Conservation (phyloP, 2,329 filamentous ascomycete species). For the Pezicula carpinea region DNA sequence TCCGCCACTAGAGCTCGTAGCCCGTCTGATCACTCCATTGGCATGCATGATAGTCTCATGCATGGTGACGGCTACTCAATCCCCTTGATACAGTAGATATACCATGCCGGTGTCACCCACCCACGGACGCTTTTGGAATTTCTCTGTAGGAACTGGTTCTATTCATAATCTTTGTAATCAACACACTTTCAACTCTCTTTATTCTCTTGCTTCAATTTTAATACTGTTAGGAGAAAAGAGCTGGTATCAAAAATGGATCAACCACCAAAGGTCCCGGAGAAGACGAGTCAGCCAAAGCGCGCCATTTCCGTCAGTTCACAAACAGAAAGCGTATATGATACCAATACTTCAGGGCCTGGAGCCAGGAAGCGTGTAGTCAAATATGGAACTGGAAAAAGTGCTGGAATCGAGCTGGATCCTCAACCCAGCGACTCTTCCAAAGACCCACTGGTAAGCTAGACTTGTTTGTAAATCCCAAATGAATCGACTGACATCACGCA, state of each 20-base stretch:
- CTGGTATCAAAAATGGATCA: background rate
- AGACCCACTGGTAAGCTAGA: constrained; percentile 46
- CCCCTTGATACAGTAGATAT: too few relatives aligned
- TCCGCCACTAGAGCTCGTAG: background rate
- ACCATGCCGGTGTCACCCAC: background rate
- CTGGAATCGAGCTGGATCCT: constrained; percentile 31
- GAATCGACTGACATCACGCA: constrained; percentile 22
- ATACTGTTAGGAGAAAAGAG: background rate
- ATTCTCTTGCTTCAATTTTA: background rate
- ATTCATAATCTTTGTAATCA: background rate
- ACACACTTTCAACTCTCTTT: background rate
- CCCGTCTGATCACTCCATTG: background rate
- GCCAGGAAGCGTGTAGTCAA: background rate
- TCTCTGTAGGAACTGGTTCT: background rate
- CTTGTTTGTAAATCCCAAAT: background rate
- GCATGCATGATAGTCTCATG: background rate
- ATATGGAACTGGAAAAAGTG: background rate
- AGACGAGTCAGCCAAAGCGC: background rate
- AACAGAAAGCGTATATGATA: background rate
- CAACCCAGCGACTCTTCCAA: constrained; percentile 50
- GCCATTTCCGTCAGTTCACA: background rate
- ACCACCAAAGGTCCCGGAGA: background rate
- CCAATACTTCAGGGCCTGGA: background rate
- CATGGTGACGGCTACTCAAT: too few relatives aligned
- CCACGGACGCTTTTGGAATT: background rate